Conservation (phyloP, 768 basidiomycete species). For the Infundibulicybe gibba region DNA sequence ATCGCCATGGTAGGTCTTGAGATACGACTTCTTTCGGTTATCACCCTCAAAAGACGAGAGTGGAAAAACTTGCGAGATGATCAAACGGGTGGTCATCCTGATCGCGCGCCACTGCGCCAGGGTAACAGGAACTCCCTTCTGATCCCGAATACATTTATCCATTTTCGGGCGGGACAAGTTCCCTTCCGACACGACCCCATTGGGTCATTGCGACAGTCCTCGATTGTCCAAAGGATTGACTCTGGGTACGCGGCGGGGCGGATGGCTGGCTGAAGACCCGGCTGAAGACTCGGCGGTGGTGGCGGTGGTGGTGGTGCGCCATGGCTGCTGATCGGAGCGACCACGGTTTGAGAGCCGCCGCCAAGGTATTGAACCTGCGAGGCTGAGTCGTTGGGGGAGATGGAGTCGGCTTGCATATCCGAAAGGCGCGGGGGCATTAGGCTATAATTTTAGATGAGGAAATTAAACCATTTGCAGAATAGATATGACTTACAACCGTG, state of each 20-base stretch:
- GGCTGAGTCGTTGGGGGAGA: no score
- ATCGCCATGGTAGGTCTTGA: neutral
- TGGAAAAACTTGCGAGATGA: neutral
- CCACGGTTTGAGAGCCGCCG: no score
- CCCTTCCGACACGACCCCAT: neutral
- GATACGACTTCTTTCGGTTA: neutral
- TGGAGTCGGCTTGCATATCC: no score
- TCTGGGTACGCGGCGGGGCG: neutral
- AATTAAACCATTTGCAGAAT: no score
- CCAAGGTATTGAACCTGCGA: no score
- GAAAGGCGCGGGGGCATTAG: no score
- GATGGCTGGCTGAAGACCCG: neutral
- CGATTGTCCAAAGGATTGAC: conserved; percentile 1
- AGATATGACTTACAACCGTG: no score
- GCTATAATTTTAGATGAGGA: no score
- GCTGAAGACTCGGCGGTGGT: no score
- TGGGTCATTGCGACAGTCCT: neutral
- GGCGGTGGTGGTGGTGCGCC: no score
- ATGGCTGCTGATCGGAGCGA: no score
- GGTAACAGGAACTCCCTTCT: neutral
- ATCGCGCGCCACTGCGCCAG: neutral
- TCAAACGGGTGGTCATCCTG: neutral
- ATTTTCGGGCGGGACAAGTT: neutral
- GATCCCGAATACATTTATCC: neutral
- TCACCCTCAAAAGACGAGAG: neutral